phyloP scores from a whole-genome alignment of 2,329 filamentous ascomycete genomes.

The Neurospora sp. region DNA sequence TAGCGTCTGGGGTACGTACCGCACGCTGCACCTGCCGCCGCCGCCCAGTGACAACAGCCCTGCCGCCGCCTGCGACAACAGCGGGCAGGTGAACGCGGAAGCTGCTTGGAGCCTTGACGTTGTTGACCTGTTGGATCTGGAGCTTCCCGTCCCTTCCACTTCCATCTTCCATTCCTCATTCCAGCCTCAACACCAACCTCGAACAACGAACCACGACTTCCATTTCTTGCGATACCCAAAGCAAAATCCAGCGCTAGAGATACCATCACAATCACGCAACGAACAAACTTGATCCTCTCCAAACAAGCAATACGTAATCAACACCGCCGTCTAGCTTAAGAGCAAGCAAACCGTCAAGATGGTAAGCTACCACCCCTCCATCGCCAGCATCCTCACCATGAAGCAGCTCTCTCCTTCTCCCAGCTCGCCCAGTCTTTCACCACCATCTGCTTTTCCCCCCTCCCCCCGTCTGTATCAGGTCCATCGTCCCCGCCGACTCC shows the following conservation, averaged over 20 bases:
- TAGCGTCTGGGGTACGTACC: neutral
- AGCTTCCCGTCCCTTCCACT: constrained; percentile 12
- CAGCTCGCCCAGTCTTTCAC: no score
- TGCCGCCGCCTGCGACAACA: constrained; percentile 3
- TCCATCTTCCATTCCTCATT: constrained; percentile 1
- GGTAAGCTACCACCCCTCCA: constrained; percentile 29
- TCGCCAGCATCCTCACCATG: no score
- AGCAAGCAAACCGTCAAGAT: constrained; percentile 29
- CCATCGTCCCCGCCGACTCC: constrained; percentile 58
- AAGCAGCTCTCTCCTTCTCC: no score
- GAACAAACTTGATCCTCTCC: neutral
- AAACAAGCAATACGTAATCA: neutral
- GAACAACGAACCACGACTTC: constrained; percentile 4
- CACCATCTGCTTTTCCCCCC: no score
- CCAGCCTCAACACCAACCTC: constrained; percentile 6
- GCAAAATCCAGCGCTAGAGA: neutral
- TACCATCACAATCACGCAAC: neutral
- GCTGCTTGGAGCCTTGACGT: constrained; percentile 8
- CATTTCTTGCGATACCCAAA: constrained; percentile 1
- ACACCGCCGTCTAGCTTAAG: neutral
- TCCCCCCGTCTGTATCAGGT: no score
- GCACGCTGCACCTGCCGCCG: neutral
- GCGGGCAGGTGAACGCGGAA: constrained; percentile 2
- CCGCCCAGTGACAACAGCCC: neutral
- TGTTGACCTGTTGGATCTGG: no score